Percentiles rank a stretch among this genome's conserved stretches.
Evolutionary conservation across 768 basidiomycete species (phyloP).

Genomic region (Scleroderma bovista): DNA sequence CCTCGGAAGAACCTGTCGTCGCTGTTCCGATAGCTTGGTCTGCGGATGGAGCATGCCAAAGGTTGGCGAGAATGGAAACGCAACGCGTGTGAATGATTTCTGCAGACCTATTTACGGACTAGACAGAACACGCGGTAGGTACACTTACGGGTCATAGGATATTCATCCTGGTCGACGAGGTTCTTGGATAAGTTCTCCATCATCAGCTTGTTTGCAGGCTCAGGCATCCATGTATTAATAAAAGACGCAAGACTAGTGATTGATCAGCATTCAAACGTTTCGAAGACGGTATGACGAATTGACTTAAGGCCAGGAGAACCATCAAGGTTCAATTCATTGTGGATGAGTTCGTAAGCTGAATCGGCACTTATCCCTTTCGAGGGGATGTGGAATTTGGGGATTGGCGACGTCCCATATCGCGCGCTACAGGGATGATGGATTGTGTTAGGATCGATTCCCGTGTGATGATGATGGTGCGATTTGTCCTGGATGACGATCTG

Average conservation of each 20-base stretch:
- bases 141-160: constrained; percentile 48
- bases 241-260: constrained; percentile 50
- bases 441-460: constrained; percentile 27
- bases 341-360: constrained; percentile 48
- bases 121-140: not conserved
- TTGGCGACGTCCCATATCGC: constrained; percentile 58
- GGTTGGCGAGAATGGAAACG: constrained; percentile 54
- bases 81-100: constrained; percentile 42
- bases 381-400: constrained; percentile 67
- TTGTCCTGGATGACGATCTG: constrained; percentile 38
- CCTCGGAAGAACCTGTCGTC: constrained; percentile 67
- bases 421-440: constrained; percentile 48
- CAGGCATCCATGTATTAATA: constrained; percentile 62
- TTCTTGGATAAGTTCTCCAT: constrained; percentile 63
- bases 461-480: constrained; percentile 33
- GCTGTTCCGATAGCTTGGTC: constrained; percentile 60
- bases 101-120: constrained; percentile 6
- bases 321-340: constrained; percentile 59
- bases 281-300: not conserved
- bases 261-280: constrained; percentile 1
- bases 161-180: constrained; percentile 66
- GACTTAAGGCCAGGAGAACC: constrained; percentile 51
- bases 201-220: constrained; percentile 49
- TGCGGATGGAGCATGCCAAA: constrained; percentile 59
- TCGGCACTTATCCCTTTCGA: constrained; percentile 55